Evolutionary conservation across 1,284 basidiomycete species (phyloP).

Genomic region (Tranzscheliella williamsii): DNA sequence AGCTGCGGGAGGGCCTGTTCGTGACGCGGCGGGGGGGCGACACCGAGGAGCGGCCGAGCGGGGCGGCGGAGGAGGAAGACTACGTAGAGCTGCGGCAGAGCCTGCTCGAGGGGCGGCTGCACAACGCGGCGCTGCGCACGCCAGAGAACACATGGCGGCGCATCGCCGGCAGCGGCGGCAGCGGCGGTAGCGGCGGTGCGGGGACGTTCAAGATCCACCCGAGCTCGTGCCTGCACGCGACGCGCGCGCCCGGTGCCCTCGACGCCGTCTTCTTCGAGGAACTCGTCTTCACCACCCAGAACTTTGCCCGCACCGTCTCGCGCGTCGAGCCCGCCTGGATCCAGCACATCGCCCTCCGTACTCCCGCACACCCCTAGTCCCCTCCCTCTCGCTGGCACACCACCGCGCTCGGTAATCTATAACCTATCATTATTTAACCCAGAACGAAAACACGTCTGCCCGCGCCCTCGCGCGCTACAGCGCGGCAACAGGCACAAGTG

Average conservation of each 20-base stretch:
- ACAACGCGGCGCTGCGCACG: slow-evolving; percentile 44
- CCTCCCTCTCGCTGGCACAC: not conserved
- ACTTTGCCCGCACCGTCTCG: slow-evolving; percentile 54
- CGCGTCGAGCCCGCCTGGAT: slow-evolving; percentile 53
- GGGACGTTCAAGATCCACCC: slow-evolving; percentile 58
- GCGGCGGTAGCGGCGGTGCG: too few species aligned
- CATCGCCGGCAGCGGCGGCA: slow-evolving; percentile 20
- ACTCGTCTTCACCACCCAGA: slow-evolving; percentile 55
- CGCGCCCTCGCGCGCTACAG: too few species aligned
- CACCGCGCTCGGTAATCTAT: too few species aligned
- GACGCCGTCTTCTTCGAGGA: slow-evolving; percentile 57
- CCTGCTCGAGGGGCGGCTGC: slow-evolving; percentile 38
- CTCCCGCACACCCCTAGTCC: too few species aligned
- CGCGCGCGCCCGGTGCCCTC: slow-evolving; percentile 18
- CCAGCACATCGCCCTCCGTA: slow-evolving; percentile 25
- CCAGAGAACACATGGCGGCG: slow-evolving; percentile 39
- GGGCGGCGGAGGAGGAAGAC: slow-evolving; percentile 5
- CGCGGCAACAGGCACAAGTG: too few species aligned
- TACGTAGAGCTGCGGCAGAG: slow-evolving; percentile 38
- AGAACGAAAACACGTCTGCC: too few species aligned
- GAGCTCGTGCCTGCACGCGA: slow-evolving; percentile 40
- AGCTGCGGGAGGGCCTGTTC: slow-evolving; percentile 9
- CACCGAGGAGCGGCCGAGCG: not conserved
- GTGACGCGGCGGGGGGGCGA: slow-evolving; percentile 14
- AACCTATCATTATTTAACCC: too few species aligned